Base-by-base conservation (phyloP, 179 eudicot species). In the Silene vulgaris region DNA sequence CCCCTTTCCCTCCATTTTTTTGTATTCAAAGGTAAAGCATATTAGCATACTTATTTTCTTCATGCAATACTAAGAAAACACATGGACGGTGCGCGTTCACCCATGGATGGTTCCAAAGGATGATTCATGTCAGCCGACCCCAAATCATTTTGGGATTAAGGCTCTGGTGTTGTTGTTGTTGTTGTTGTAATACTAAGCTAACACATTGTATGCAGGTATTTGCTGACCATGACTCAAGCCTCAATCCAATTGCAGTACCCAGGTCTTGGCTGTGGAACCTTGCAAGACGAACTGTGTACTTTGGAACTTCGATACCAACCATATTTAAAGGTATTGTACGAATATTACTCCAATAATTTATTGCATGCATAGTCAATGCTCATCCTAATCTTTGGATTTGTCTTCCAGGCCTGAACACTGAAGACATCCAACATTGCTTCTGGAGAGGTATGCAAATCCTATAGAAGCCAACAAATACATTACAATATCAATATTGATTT, bases 161-260 rank as follows among this genome's bases (percentile, higher is more conserved):
- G 26, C 26, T 23, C 26, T 23, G 26, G 1, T 23, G 26, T 23
- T 23, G 26, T 23, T 23, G 26, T 23, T 23, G 26, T 23, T 23
- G 26, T 23, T 23, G 26, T 23, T 43, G 35, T 3, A 8, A 20
- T 17, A 70, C 20, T 73, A 23, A 73, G 52, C 17, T 14, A 75
- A 35, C 71, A 37, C n/a, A 56, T n/a, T n/a, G 32, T 61, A 19
- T 86, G 73, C 89, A 93, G 98, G 97, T 93, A 75, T 93, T 93
- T 69, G 95, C 97, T 12, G 97, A 93, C 86, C 98, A 93, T 50
- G 90, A 89, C 65, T 91, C 97, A 37, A 93, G 98, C 84, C 80
- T 90, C 45, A 80, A 80, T 75, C 98, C 97, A 72, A 82, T 93
- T 19, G 83, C 82, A 60, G 90, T 93, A 32, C 97, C 96, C n/a